Conservation (phyloP, 2,329 filamentous ascomycete species). For the Nannizzia gypsea region DNA sequence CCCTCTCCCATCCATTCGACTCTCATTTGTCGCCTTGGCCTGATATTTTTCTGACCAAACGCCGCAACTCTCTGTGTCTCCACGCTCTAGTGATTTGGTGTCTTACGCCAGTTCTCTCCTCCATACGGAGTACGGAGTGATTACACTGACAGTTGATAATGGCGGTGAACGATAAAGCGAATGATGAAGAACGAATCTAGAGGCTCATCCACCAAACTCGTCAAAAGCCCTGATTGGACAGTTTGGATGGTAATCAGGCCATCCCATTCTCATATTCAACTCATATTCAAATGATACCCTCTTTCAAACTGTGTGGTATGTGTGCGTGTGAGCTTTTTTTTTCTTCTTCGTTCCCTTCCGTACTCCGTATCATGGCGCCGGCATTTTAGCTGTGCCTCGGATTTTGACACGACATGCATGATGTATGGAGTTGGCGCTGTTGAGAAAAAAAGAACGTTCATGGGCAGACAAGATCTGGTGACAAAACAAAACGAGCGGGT, state of each 20-base stretch:
- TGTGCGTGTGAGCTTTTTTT: neutral
- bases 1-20: neutral
- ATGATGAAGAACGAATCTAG: neutral
- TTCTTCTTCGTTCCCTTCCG: neutral
- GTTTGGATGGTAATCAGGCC: neutral
- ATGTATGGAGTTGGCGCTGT: neutral
- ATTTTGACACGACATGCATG: neutral
- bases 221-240: neutral
- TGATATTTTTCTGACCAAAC: neutral
- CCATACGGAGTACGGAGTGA: neutral
- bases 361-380: neutral
- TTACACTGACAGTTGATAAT: neutral
- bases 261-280: neutral
- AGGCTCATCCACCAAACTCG: neutral
- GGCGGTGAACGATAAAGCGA: neutral
- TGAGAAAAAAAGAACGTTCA: neutral
- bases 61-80: neutral
- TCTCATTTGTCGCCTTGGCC: neutral
- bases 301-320: neutral
- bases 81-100: conserved; percentile 3
- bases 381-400: neutral
- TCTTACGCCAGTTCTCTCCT: neutral
- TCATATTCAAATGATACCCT: neutral
- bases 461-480: neutral
- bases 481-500: neutral